Evolutionary conservation across 306 rosid species (phyloP).

Genomic region (peach (Prunus persica)): Prunus_persica_NCBIv2 NC_034011.1:2632501-2633000

Average conservation of each 20-base stretch:
- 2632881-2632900: background rate
- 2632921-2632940: background rate
- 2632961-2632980: background rate
- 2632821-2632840: background rate
- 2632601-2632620: slow-evolving; percentile 56
- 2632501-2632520: slow-evolving; percentile 37
- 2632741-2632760: background rate
- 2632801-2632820: no score
- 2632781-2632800: background rate
- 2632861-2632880: no score
- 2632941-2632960: background rate
- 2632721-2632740: slow-evolving; percentile 17
- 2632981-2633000: background rate
- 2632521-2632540: slow-evolving; percentile 47
- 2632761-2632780: background rate
- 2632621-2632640: slow-evolving; percentile 51
- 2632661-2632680: slow-evolving; percentile 50
- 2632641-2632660: slow-evolving; percentile 38
- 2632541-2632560: slow-evolving; percentile 17
- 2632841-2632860: background rate
- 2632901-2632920: background rate
- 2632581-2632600: slow-evolving; percentile 58
- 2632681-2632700: slow-evolving; percentile 57
- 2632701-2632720: slow-evolving; percentile 41
- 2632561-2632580: no score